Base-by-base conservation (phyloP, 2,329 filamentous ascomycete species). In the Cladosporium sp. region DNA sequence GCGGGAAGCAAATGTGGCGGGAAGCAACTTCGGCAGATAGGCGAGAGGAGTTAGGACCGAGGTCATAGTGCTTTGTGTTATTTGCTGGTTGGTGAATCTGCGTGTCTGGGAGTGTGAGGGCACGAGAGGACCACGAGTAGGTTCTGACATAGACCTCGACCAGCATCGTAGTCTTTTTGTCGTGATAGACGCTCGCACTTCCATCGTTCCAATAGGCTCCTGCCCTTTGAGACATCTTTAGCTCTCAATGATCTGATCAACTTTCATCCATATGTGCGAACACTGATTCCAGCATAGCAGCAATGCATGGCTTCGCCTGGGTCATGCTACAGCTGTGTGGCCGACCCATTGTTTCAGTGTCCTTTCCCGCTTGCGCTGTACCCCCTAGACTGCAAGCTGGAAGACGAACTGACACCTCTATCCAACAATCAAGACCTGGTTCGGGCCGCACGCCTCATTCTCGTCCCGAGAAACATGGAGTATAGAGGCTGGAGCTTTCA, bases 21-120 rank as follows among this genome's bases (percentile, higher is more conserved):
- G 49, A 28, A 34, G 43, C 18, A 10, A 18, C 5, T 21, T 56
- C 60, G 60, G 60, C 60, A 63, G 60, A 63, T 63, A 63, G 49
- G 49, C 48, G 60, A 56, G 39, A 49, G 39, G 60, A 63, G 32
- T 18, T 30, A 28, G 23, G 60, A 18, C 60, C 48, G 59, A 62
- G 48, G 59, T 56, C 28, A 16, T 32, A 11, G 5, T 39, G 5
- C n/a, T 63, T 36, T 46, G 2, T 51, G 60, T 26, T 32, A 25
- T 36, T 48, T 63, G 30, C 23, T 43, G 23, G 23, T 48, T 16
- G 46, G 46, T n/a, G 49, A n/a, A 6, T 25, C 32, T 32, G 43
- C 56, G 8, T 59, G 30, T 25, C 30, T 54, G 7, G n/a, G 2
- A 46, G 10, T 46, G 39, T 4, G 3, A 11, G 2, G 18, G 18